Base-by-base conservation (phyloP, 75 land plant species). In the Larix kaempferi region DNA sequence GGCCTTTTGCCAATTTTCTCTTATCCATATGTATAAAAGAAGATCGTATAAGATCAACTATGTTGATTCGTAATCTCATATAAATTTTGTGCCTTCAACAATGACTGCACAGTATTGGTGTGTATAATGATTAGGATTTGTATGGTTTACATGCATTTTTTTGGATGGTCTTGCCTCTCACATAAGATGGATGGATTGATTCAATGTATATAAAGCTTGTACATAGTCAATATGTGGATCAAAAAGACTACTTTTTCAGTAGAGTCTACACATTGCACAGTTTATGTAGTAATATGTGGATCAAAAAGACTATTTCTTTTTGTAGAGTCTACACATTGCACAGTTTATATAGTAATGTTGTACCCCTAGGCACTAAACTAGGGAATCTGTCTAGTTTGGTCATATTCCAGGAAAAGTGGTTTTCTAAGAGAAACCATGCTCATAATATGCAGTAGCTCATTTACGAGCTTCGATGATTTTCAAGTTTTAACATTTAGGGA, bases 91-190 rank as follows among this genome's bases (percentile, higher is more conserved):
- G 23, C 21, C 52, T 44, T 41, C 17, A 64, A 39, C 67, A 64
- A 64, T 64, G 16, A 21, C 33, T 69, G 73, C 41, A 69, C 72
- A 41, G 73, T 41, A 37, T 37, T 69, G 49, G 73, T 69, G 25
- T 69, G 54, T 44, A 21, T 21, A 69, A 69, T 69, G 41, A n/a
- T 39, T 69, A 44, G 23, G 25, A n/a, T 44, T 69, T 69, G 25
- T 69, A 7, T 49, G 52, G 52, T 19, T 69, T 69, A 41, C 11
- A 41, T 69, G 69, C 69, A 65, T 65, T 37, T 33, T 6, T 33
- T 33, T 16, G 14, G 69, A 33, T 5, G 15, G 35, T 33, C 69
- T 65, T 65, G 41, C 29, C 39, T 65, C 39, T 33, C 39, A 33
- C 39, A 65, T 16, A 29, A 62, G 65, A 16, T 33, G 17, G 72